A percentile compares a stretch with the other conserved stretches of the same genome.
phyloP scores from a whole-genome alignment of 768 basidiomycete genomes.

The Crucibulum laeve region DNA sequence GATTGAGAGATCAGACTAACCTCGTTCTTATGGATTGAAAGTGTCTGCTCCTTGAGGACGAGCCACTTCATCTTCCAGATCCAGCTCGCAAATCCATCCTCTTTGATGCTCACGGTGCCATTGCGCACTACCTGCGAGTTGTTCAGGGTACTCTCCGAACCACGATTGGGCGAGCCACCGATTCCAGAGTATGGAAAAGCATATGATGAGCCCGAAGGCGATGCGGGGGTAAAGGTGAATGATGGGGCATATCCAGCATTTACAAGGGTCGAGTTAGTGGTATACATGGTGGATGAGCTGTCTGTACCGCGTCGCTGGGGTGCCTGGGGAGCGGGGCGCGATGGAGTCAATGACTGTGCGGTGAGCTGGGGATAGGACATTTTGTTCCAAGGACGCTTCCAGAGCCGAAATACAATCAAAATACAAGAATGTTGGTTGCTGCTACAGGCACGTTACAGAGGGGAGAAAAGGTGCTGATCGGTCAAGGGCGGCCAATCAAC shows the following conservation, averaged over 20 bases:
- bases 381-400: not conserved
- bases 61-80: constrained; percentile 92
- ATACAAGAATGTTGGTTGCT: no score
- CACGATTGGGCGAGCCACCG: constrained; percentile 71
- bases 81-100: constrained; percentile 90
- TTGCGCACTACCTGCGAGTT: constrained; percentile 52
- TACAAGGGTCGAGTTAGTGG: constrained; percentile 37
- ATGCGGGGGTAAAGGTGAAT: constrained; percentile 46
- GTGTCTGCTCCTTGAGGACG: constrained; percentile 71
- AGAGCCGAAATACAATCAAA: not conserved
- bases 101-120: constrained; percentile 85
- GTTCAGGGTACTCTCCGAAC: constrained; percentile 20
- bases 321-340: constrained; percentile 73
- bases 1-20: constrained; percentile 38
- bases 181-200: constrained; percentile 72
- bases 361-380: constrained; percentile 37
- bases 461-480: no score
- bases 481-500: no score
- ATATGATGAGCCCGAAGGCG: constrained; percentile 58
- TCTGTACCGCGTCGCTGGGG: constrained; percentile 49
- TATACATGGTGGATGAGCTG: constrained; percentile 25
- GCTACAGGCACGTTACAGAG: no score
- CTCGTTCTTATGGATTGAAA: constrained; percentile 90
- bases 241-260: constrained; percentile 56
- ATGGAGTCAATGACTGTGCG: constrained; percentile 64